A percentile compares a stretch with the other conserved stretches of the same genome.
phyloP scores from a whole-genome alignment of 2,329 filamentous ascomycete species.

The Westerdykella ornata region DNA sequence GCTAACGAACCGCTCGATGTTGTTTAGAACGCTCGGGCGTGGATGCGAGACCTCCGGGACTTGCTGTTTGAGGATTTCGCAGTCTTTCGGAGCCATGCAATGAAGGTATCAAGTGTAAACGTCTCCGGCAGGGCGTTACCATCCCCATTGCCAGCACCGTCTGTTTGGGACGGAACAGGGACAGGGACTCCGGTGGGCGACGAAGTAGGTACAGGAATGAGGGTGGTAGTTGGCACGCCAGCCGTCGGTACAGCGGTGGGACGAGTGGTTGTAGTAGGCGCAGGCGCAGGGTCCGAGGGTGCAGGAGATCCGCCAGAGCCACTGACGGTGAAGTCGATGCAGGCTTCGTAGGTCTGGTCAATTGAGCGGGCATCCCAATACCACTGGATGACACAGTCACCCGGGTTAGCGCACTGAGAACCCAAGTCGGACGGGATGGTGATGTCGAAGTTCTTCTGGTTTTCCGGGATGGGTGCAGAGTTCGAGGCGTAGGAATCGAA shows the following conservation, averaged over 20 bases:
- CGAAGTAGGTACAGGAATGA: constrained; percentile 7
- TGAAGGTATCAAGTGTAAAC: constrained; percentile 31
- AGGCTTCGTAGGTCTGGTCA: constrained; percentile 57
- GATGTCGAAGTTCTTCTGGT: constrained; percentile 48
- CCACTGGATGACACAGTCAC: constrained; percentile 55
- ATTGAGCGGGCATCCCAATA: constrained; percentile 53
- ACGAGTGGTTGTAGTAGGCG: constrained; percentile 7
- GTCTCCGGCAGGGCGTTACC: constrained; percentile 18
- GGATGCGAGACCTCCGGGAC: constrained; percentile 20
- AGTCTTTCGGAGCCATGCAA: constrained; percentile 27
- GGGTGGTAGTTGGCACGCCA: no score
- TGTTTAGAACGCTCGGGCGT: constrained; percentile 22
- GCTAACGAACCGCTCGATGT: no score
- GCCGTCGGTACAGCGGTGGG: no score
- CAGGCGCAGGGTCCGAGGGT: constrained; percentile 7
- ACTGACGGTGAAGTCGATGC: constrained; percentile 52
- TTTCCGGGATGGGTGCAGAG: constrained; percentile 36
- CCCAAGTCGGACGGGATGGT: constrained; percentile 49
- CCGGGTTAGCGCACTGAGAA: constrained; percentile 43
- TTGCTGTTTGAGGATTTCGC: constrained; percentile 17
- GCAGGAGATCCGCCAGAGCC: constrained; percentile 22
- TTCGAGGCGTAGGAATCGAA: constrained; percentile 52
- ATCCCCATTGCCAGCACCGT: constrained; percentile 1
- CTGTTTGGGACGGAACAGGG: constrained; percentile 4
- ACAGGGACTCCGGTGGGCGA: constrained; percentile 3